A percentile compares a stretch with the other conserved stretches of the same genome.
Evolutionary conservation across 768 basidiomycete genomes (phyloP).

Genomic region (Mycena latifolia): DNA sequence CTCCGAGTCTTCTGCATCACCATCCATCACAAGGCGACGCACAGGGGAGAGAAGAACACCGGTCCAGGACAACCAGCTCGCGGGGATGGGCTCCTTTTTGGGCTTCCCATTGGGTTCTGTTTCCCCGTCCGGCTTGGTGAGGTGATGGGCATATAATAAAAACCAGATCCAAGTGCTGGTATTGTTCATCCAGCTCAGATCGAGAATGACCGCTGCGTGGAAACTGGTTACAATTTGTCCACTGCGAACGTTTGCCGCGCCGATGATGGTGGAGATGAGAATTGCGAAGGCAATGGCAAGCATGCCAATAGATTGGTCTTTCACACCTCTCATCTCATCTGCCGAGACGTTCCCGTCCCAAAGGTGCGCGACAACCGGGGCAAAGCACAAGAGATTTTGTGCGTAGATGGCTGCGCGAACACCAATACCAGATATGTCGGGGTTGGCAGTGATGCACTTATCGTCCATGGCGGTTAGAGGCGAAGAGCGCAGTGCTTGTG

Average conservation of each 20-base stretch:
- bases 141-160: not conserved
- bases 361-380: constrained; percentile 1
- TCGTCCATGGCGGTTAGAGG: constrained; percentile 1
- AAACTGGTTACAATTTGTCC: not conserved
- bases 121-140: not conserved
- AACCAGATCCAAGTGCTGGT: too few species aligned
- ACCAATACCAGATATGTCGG: constrained; percentile 5
- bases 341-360: not conserved
- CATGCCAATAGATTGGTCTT: constrained; percentile 9
- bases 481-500: constrained; percentile 7
- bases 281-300: constrained; percentile 4
- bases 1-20: too few species aligned
- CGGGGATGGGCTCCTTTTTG: too few species aligned
- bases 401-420: too few species aligned
- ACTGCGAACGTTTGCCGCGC: not conserved
- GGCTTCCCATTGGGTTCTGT: too few species aligned
- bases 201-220: constrained; percentile 3
- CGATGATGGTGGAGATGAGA: constrained; percentile 4
- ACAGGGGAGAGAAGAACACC: too few species aligned
- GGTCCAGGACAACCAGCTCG: too few species aligned
- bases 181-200: too few species aligned
- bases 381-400: constrained; percentile 4
- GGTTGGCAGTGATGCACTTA: constrained; percentile 3
- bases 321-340: not conserved
- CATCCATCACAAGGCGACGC: too few species aligned